Evolutionary conservation across 192 early-diverging fungal species (phyloP), one percentile per base, ranked within the genome.

Genomic region (Podila minutissima): DNA sequence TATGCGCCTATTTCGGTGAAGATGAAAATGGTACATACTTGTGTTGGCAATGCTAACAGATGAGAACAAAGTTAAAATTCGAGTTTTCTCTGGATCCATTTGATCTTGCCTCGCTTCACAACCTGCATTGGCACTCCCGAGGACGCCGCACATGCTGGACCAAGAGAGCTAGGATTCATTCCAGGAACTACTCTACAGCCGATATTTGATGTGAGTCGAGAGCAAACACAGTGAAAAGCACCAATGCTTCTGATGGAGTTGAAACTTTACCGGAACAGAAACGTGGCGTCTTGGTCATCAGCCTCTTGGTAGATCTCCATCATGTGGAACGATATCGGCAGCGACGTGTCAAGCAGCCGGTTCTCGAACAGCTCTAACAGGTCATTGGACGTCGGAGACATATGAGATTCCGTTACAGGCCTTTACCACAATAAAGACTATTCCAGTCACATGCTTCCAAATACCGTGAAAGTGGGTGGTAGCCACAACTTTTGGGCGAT

Each of bases 381-480:
- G 15, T 46, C 41, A 46, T 46, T 46, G 0, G 35, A 46, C 15
- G 3, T 17, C 12, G 13, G 15, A 46, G 3, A 17, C 41, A 12
- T 1, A 20, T 24, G 51, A 53, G 89, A 31, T 2, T 66, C 53
- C 20, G 12, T 24, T n/a, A 20, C 32, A 26, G 19, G 20, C 91
- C 93, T 53, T n/a, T 53, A 6, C 35, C 9, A 37, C 9, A 11
- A 37, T 37, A 37, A 37, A 37, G 35, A 37, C 35, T 0, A 0
- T 37, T 8, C 10, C 35, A 37, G 35, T 10, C 35, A 37, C 4
- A 37, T 11, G 0, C 7, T 53, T 5, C 53, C 24, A 55, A 9
- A 24, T 55, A 55, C 53, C 53, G 76, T 97, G 95, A 71, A 96
- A 98, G 75, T 98, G 97, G 0, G 97, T 98, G 9, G 92, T 91